Conservation (phyloP, 768 basidiomycete genomes). For the Candolleomyces eurysporus region DNA sequence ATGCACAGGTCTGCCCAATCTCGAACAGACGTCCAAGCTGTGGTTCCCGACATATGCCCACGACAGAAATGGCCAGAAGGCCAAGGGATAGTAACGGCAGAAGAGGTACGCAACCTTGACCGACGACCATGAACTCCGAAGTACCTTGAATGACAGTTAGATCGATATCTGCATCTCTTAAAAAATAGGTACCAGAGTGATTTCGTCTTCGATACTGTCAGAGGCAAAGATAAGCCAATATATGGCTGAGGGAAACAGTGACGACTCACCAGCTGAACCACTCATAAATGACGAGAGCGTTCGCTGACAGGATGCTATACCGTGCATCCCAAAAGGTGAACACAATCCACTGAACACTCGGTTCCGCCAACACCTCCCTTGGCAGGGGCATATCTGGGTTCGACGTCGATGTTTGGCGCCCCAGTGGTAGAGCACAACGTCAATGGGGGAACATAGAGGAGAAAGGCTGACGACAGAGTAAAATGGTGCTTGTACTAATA, state of each 20-base stretch:
- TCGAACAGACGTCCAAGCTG: slow-evolving; percentile 25
- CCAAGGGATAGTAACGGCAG: slow-evolving; percentile 41
- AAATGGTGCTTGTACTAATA: no score
- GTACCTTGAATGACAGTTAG: slow-evolving; percentile 23
- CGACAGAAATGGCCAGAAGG: slow-evolving; percentile 34
- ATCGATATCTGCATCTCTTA: neutral
- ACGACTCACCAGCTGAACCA: slow-evolving; percentile 34
- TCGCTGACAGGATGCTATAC: slow-evolving; percentile 32
- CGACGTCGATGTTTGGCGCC: no score
- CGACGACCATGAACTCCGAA: slow-evolving; percentile 34
- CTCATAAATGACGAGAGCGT: slow-evolving; percentile 33
- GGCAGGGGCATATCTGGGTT: no score
- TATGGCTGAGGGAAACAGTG: neutral
- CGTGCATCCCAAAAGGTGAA: slow-evolving; percentile 21
- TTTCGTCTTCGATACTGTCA: slow-evolving; percentile 28
- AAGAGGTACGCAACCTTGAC: slow-evolving; percentile 39
- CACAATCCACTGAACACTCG: neutral
- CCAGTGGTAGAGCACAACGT: no score
- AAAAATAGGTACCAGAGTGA: slow-evolving; percentile 25
- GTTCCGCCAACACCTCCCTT: no score
- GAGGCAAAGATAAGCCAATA: neutral
- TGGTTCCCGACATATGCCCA: slow-evolving; percentile 39
- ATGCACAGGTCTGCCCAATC: slow-evolving; percentile 28
- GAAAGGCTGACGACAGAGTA: no score
- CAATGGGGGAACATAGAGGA: no score